Percentiles rank a stretch among this genome's conserved stretches.
These are phyloP conservation scores for Albifimbria verrucaria DNA, from an alignment of 2,329 filamentous ascomycete genomes.

Conservation along the genomic window DNA sequence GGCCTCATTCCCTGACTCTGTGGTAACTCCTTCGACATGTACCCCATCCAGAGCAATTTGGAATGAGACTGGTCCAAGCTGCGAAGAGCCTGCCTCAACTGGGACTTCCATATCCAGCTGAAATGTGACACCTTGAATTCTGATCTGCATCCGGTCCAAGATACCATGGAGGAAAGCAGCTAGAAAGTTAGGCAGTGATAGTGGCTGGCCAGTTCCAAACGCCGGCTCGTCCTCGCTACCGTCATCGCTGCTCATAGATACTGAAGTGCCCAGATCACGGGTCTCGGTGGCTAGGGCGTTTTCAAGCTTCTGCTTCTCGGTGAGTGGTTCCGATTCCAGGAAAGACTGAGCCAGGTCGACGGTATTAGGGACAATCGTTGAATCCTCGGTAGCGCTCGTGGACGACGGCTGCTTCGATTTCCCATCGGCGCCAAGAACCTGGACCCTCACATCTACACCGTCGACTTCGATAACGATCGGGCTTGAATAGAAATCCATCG, in stretches of 20 bases:
- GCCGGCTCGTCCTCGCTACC: slow-evolving; percentile 57
- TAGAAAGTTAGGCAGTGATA: slow-evolving; percentile 68
- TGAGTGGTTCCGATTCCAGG: slow-evolving; percentile 64
- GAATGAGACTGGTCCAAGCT: slow-evolving; percentile 57
- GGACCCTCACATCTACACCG: slow-evolving; percentile 70
- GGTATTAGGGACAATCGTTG: slow-evolving; percentile 58
- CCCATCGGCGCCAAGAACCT: slow-evolving; percentile 38
- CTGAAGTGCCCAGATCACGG: slow-evolving; percentile 59
- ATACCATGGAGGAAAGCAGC: slow-evolving; percentile 72
- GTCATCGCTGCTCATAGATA: slow-evolving; percentile 57
- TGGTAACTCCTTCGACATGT: slow-evolving; percentile 64
- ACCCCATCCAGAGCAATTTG: slow-evolving; percentile 63
- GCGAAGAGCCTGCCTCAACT: slow-evolving; percentile 41
- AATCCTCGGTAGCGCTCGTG: slow-evolving; percentile 19
- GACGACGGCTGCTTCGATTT: slow-evolving; percentile 36
- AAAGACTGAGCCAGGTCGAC: slow-evolving; percentile 76
- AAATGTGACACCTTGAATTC: slow-evolving; percentile 62
- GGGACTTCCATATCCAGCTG: slow-evolving; percentile 61
- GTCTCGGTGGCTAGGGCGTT: slow-evolving; percentile 63
- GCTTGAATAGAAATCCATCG: slow-evolving; percentile 82
- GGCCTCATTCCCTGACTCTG: slow-evolving; percentile 25
- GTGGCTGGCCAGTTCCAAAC: slow-evolving; percentile 66
- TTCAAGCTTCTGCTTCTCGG: slow-evolving; percentile 66
- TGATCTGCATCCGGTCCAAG: slow-evolving; percentile 66
- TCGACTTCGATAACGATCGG: slow-evolving; percentile 80